Base-by-base conservation (phyloP, 192 early-diverging fungal species). In the Umbelopsis sp. region DNA sequence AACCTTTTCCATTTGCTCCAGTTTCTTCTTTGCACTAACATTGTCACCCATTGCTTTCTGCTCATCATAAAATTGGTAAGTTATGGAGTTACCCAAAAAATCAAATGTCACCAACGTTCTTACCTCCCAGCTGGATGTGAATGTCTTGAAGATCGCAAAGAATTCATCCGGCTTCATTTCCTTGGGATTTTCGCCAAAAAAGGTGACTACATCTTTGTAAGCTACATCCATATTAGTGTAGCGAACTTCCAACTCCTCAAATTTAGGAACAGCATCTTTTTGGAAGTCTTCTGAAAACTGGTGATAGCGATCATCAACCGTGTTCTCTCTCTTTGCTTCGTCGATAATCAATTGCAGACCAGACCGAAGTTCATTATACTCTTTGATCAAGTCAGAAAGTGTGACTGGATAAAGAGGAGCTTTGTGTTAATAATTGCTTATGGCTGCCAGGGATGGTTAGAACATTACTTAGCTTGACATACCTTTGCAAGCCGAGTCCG, bases 81-180 rank as follows among this genome's bases (percentile, higher is more conserved):
- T 64, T 55, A 65, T 64, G 7, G n/a, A 8, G 30, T 66, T 10
- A 71, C 44, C 55, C 55, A 49, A 71, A 66, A 64, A 12, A 46
- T 49, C 64, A 64, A 33, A 21, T 21, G 68, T 33, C 18, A 35
- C 33, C 11, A 33, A 15, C 18, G 47, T 27, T 11, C 67, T 27
- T 76, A 87, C 86, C 86, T 87, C 89, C 71, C 91, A 94, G 44
- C 89, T 90, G 1, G 90, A 83, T 3, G 84, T 86, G 46, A 94
- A 94, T 10, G 90, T 92, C 74, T 91, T 91, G 83, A 93, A 94
- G 22, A 94, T 87, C 45, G 90, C 87, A 84, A 94, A 94, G 80
- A 94, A 93, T 71, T 94, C 92, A 70, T 94, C 93, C 7, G 92
- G 90, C 58, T 90, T 86, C 80, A 88, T 93, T 15, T 82, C 76